Evolutionary conservation across 495 filamentous ascomycete species (phyloP).

Genomic region (Cercophora samala): DNA sequence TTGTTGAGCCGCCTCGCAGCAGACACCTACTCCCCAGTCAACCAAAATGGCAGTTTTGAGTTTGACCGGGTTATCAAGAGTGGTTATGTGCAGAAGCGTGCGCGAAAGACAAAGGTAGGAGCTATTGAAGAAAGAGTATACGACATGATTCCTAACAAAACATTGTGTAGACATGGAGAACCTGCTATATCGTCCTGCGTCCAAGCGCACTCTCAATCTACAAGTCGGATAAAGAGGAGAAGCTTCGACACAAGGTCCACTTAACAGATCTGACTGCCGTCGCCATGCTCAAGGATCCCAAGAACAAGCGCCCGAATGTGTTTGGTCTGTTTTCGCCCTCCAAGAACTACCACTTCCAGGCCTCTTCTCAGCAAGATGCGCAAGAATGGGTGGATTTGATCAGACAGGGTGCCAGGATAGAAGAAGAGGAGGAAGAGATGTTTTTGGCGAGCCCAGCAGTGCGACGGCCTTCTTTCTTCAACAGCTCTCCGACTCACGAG

Average conservation of each 20-base stretch:
- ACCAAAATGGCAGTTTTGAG: slow-evolving; percentile 92
- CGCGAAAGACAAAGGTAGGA: slow-evolving; percentile 86
- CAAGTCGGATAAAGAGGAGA: slow-evolving; percentile 84
- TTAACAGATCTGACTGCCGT: slow-evolving; percentile 90
- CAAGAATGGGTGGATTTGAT: slow-evolving; percentile 86
- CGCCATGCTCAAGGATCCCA: slow-evolving; percentile 80
- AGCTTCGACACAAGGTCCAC: slow-evolving; percentile 80
- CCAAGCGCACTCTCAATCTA: slow-evolving; percentile 94
- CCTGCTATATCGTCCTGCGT: slow-evolving; percentile 83
- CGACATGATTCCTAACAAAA: slow-evolving; percentile 16
- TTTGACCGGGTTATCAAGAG: slow-evolving; percentile 90
- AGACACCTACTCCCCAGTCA: slow-evolving; percentile 59
- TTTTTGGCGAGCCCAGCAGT: slow-evolving; percentile 60
- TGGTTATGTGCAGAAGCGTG: slow-evolving; percentile 80
- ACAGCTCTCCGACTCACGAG: slow-evolving; percentile 2
- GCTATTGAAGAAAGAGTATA: neutral
- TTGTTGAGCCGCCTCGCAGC: slow-evolving; percentile 24
- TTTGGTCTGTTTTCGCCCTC: slow-evolving; percentile 93
- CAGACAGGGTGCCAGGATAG: slow-evolving; percentile 70
- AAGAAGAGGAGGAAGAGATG: slow-evolving; percentile 80
- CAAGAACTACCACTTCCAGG: slow-evolving; percentile 87
- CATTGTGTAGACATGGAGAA: slow-evolving; percentile 69
- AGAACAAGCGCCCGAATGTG: slow-evolving; percentile 72
- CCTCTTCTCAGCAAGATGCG: slow-evolving; percentile 65
- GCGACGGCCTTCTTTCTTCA: slow-evolving; percentile 36